These are phyloP conservation scores for Talaromyces funiculosus DNA, from an alignment of 2,329 filamentous ascomycete species.

Conservation along the genomic window DNA sequence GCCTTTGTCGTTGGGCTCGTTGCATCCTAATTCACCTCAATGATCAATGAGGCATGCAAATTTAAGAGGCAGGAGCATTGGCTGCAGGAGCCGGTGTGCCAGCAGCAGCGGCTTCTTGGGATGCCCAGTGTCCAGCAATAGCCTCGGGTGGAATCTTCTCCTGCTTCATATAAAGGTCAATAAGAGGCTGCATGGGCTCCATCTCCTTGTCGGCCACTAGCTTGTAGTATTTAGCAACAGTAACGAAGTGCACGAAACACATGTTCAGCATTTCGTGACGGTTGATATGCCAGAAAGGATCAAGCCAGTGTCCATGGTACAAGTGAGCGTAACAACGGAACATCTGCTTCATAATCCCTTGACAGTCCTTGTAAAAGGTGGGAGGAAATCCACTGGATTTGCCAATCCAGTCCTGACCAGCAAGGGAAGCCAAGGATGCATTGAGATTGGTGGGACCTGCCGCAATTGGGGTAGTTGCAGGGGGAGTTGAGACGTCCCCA, in stretches of 20 bases:
- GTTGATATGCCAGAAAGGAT: slow-evolving; percentile 78
- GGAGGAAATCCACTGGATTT: slow-evolving; percentile 89
- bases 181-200: slow-evolving; percentile 91
- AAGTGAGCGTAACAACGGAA: slow-evolving; percentile 97
- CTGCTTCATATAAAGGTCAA: slow-evolving; percentile 86
- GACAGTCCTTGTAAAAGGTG: slow-evolving; percentile 83
- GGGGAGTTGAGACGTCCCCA: slow-evolving; percentile 48
- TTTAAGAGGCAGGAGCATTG: background rate
- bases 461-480: slow-evolving; percentile 47
- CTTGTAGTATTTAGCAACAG: slow-evolving; percentile 72
- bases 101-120: slow-evolving; percentile 21
- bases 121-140: slow-evolving; percentile 39
- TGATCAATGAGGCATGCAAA: background rate
- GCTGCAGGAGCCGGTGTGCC: background rate
- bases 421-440: slow-evolving; percentile 17
- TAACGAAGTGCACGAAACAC: slow-evolving; percentile 79
- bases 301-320: slow-evolving; percentile 91
- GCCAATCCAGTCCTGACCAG: slow-evolving; percentile 74
- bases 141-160: slow-evolving; percentile 74
- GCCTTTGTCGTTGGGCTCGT: background rate
- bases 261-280: slow-evolving; percentile 68
- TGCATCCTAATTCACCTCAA: background rate
- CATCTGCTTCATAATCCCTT: slow-evolving; percentile 95
- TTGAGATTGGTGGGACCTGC: slow-evolving; percentile 37
- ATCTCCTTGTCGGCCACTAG: slow-evolving; percentile 84